Evolutionary conservation across 768 basidiomycete species (phyloP), one percentile per base, ranked within the genome.

Genomic region (Leccinum sublutescens): DNA sequence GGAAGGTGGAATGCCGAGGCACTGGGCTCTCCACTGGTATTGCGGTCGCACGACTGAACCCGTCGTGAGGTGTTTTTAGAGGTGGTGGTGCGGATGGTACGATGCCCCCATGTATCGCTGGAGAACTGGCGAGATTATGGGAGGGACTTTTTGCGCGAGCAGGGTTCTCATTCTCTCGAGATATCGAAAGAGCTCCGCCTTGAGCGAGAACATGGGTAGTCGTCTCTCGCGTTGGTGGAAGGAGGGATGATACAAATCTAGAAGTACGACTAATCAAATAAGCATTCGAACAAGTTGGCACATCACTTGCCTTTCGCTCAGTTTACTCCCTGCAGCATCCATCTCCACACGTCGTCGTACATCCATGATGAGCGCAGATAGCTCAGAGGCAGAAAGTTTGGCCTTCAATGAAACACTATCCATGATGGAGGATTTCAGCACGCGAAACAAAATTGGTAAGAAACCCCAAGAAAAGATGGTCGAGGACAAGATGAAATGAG

Each of bases 321-420:
- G 25, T 36, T 63, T 61, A 14, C 38, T 61, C 21, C 52, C 61
- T 9, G 80, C 85, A 47, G 80, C 78, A 64, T 88, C 87, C 63
- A 82, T 82, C 68, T 96, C 94, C 8, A 96, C 86, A 8, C 87
- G 78, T 56, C 86, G 77, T 21, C 95, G 81, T 15, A 95, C 87
- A 59, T 94, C 89, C 57, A 78, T 76, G 14, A 96, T 72, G 0
- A 92, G 79, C 9, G 82, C 74, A 63, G 86, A 83, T 14, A 95
- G 74, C 64, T 95, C 94, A 27, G 81, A 79, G 0, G 81, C 72
- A 1, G 85, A 80, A n/a, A 95, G 76, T 64, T 87, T 88, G 3
- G 81, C 79, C 73, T 95, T 95, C 15, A 96, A 74, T 0, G 91
- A 89, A n/a, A 96, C 87, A 2, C 94, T 95, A 63, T 7, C 23